Conservation (phyloP, 1,284 basidiomycete genomes). For the Puccinia hordei region DNA sequence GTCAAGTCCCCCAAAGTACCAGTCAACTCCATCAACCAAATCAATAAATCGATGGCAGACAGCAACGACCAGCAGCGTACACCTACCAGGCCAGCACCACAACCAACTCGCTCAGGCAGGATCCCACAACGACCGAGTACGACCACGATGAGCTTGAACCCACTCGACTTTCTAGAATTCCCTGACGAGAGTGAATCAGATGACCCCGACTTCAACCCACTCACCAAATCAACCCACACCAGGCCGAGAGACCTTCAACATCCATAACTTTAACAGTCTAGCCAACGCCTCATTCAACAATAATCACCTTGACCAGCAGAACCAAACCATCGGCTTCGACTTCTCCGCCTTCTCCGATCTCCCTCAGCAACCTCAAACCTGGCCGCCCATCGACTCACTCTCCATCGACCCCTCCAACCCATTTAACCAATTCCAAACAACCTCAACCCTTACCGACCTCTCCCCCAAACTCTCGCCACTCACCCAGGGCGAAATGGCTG, state of each 20-base stretch:
- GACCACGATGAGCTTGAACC: neutral
- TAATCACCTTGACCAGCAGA: no score
- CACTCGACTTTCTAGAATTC: constrained; percentile 38
- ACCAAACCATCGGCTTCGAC: neutral
- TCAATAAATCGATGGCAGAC: neutral
- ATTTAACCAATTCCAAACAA: constrained; percentile 1
- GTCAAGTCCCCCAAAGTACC: no score
- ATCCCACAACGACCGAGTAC: constrained; percentile 34
- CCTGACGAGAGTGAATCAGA: constrained; percentile 48
- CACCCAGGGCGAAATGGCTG: constrained; percentile 24
- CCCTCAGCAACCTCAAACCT: neutral
- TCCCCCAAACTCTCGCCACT: constrained; percentile 29
- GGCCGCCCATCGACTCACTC: neutral
- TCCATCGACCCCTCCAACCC: constrained; percentile 4
- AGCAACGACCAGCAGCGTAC: neutral
- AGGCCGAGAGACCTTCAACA: neutral
- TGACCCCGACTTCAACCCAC: constrained; percentile 46
- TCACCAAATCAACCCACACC: neutral
- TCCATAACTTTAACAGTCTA: neutral
- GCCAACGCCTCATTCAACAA: neutral
- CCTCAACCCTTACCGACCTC: neutral
- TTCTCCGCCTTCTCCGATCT: constrained; percentile 11
- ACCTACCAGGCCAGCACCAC: neutral
- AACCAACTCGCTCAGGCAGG: constrained; percentile 39
- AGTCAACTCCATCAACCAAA: neutral